Base-by-base conservation (phyloP, 2,329 filamentous ascomycete species). In the Parascedosporium putredinis region DNA sequence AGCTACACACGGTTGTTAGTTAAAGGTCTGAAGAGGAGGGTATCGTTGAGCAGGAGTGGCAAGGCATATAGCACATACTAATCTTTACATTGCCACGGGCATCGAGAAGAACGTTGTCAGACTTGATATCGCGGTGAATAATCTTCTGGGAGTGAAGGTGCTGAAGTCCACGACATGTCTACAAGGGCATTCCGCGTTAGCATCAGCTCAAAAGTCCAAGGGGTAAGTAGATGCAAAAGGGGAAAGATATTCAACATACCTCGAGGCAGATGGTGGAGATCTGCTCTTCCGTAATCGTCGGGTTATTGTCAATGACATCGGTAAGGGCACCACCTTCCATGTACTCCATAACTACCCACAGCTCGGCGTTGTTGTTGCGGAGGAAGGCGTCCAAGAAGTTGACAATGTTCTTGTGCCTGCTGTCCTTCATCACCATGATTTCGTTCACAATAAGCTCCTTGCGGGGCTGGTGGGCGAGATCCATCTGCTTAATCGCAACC, bases 321-420 rank as follows among this genome's bases (percentile, higher is more conserved):
- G 93, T 98, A 65, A 98, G 72, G 54, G 93, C 88, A 70, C 93
- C 93, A 59, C 93, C 93, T 70, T 98, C 93, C 93, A 98, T 98
- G 62, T 90, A 98, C 71, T 98, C 93, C 93, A 98, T 95, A 48
- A 98, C 91, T 9, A 98, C 89, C 93, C 93, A 98, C n/a, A 98
- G 78, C 66, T 98, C 93, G 50, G 86, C 80, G 60, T 87, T 89
- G 66, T 93, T 91, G 66, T 96, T 95, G 61, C 93, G 87, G 62
- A 98, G 71, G 74, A 97, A 98, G 3, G 91, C 90, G 59, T 98
- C 93, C 29, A 98, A 73, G 71, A 95, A 98, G 70, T 98, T 98
- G 68, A 98, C 93, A 72, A 98, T 98, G 68, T 98, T 98, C 53
- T 86, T 84, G 67, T 98, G 93, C 64, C 90, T 87, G 73, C 88